Evolutionary conservation across 2,329 filamentous ascomycete genomes (phyloP), one percentile per base, ranked within the genome.

Genomic region (Neopestalotiopsis rosae): DNA sequence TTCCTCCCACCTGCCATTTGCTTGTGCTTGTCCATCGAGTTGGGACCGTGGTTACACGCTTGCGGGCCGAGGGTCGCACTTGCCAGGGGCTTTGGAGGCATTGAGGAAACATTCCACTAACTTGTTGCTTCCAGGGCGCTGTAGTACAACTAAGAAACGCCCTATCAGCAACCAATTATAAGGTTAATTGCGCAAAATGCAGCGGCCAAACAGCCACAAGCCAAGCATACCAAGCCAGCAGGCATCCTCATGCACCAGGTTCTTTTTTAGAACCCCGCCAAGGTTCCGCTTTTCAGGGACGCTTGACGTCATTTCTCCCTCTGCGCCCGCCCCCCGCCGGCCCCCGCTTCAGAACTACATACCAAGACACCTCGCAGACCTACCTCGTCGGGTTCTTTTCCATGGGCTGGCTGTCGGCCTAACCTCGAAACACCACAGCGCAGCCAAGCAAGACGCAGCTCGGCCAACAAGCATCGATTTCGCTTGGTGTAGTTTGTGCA

Each of bases 221-320:
- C 24, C 30, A 24, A 30, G 30, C 24, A 28, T 28, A 28, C 24
- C 24, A 28, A 28, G 24, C 24, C 24, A 28, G 24, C 24, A 28
- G 24, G 24, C 57, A 30, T 12, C 24, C 20, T 24, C 6, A 24
- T 12, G 30, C 24, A 24, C 24, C 30, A 24, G 12, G 13, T 59
- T 12, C n/a, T 24, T n/a, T 20, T 42, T 13, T 45, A 24, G 56
- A n/a, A 14, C 52, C 65, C 65, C 65, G n/a, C 30, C 65, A 34
- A 52, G 65, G 30, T 67, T 61, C 65, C 65, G 65, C 65, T 67
- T 67, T 59, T 67, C 65, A 61, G 65, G 30, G 20, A 67, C 52
- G 56, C 65, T 67, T 67, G 65, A 67, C 65, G 65, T 67, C 65
- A 67, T 61, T n/a, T 9, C 42, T 49, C 20, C 45, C 10, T 45